A percentile compares a stretch with the other conserved stretches of the same genome.
Conservation (phyloP, 2,329 filamentous ascomycete genomes). For the Penicillium brasilianum region DNA sequence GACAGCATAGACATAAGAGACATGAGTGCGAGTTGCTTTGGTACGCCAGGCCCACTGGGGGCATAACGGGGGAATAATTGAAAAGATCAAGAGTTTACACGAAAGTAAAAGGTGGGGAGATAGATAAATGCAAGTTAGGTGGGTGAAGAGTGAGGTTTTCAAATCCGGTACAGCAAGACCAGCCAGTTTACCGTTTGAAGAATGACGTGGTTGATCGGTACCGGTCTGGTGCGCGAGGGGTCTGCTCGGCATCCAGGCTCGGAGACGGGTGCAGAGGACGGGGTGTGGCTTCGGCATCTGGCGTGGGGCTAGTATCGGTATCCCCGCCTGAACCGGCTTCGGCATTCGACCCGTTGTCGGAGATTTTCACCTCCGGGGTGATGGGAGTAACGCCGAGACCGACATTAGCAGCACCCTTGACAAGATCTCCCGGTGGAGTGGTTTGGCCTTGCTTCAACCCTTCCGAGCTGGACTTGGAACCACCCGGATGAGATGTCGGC, state of each 20-base stretch:
- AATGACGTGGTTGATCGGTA: conserved; percentile 24
- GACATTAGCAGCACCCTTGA: neutral
- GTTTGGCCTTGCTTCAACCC: conserved; percentile 33
- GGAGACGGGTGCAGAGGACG: conserved; percentile 40
- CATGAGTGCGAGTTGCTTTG: conserved; percentile 27
- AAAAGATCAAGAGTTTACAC: conserved; percentile 27
- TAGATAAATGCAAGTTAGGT: conserved; percentile 19
- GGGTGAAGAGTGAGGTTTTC: conserved; percentile 18
- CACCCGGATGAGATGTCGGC: conserved; percentile 2
- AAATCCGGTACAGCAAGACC: neutral
- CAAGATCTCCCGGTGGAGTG: conserved; percentile 38
- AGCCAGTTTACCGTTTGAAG: conserved; percentile 2
- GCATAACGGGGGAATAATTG: conserved; percentile 16
- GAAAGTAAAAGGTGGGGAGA: conserved; percentile 19
- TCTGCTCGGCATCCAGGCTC: conserved; percentile 32
- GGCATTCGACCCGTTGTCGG: conserved; percentile 5
- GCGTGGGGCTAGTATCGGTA: conserved; percentile 28
- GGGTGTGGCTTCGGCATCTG: conserved; percentile 41
- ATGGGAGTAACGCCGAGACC: conserved; percentile 22
- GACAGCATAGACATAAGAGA: conserved; percentile 33
- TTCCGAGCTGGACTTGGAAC: conserved; percentile 16
- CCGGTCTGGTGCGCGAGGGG: conserved; percentile 34
- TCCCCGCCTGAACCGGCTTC: conserved; percentile 25
- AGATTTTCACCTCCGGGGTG: conserved; percentile 26
- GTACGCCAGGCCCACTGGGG: conserved; percentile 26